Conservation (phyloP, 306 rosid species). For the Cicer yamashitae region DNA sequence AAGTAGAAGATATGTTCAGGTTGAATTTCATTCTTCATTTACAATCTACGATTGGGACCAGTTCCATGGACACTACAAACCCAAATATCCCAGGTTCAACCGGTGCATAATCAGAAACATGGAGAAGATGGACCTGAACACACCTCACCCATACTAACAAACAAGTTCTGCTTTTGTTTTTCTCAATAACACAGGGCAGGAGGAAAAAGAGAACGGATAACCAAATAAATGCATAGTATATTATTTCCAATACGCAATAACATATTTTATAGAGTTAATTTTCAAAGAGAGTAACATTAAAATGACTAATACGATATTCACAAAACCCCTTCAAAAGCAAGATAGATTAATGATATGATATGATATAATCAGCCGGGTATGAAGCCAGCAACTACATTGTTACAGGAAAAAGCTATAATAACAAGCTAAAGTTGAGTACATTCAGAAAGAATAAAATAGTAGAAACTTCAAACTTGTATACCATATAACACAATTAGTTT, state of each 20-base stretch:
- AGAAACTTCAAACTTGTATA: not conserved
- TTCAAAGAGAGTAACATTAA: not conserved
- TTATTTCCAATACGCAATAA: not conserved
- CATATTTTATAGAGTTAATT: not conserved
- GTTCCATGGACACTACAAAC: not conserved
- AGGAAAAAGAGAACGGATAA: not conserved
- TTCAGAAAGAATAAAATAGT: conserved; percentile 4
- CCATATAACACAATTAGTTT: conserved; percentile 57
- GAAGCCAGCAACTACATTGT: conserved; percentile 19
- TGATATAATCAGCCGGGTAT: not conserved
- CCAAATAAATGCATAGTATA: not conserved
- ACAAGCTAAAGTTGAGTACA: conserved; percentile 30
- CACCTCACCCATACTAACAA: not conserved
- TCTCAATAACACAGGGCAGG: not conserved
- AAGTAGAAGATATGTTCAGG: not conserved
- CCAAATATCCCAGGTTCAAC: not conserved
- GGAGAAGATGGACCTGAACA: conserved; percentile 8
- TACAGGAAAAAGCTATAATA: conserved; percentile 18
- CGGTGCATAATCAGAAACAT: conserved; percentile 23
- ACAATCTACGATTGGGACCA: not conserved
- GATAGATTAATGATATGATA: conserved; percentile 12
- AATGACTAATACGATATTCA: not conserved
- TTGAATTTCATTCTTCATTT: conserved; percentile 6
- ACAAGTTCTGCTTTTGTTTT: not conserved
- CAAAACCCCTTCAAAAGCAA: conserved; percentile 19